Conservation (phyloP, 192 early-diverging fungal species). For the Spizellomyces punctatus region DNA sequence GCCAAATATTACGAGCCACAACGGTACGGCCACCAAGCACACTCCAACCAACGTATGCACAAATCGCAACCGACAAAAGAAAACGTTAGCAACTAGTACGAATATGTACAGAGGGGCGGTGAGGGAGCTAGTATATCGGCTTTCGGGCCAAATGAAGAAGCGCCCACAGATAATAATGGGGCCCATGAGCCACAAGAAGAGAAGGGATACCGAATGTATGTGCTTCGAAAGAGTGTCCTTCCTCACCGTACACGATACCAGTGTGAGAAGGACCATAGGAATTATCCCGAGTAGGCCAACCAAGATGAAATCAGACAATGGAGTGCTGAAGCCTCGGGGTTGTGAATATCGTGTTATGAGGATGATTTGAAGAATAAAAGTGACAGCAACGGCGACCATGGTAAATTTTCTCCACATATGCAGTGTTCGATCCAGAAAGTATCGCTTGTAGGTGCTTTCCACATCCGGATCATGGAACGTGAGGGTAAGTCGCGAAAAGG, state of each 20-base stretch:
- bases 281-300: conserved; percentile 25
- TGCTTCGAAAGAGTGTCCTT: conserved; percentile 16
- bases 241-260: neutral
- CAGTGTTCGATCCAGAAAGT: conserved; percentile 33
- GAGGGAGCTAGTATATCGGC: conserved; percentile 27
- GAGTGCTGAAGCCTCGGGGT: conserved; percentile 5
- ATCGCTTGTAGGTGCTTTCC: conserved; percentile 30
- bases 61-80: conserved; percentile 52
- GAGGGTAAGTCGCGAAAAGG: conserved; percentile 24
- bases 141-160: conserved; percentile 29
- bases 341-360: conserved; percentile 20
- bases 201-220: conserved; percentile 45
- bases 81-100: conserved; percentile 44
- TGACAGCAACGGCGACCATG: conserved; percentile 8
- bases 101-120: conserved; percentile 54
- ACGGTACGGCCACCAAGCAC: conserved; percentile 31
- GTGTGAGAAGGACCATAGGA: conserved; percentile 9
- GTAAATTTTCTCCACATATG: conserved; percentile 23
- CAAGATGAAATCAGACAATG: conserved; percentile 25
- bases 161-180: conserved; percentile 48
- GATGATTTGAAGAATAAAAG: conserved; percentile 15
- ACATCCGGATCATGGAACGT: conserved; percentile 32
- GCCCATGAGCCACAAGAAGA: conserved; percentile 41
- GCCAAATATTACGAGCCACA: conserved; percentile 46
- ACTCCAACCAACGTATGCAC: conserved; percentile 39